Evolutionary conservation across 108 stramenopile genomes (phyloP), one percentile per base, ranked within the genome.

Genomic region (Phaeodactylum tricornutum): DNA sequence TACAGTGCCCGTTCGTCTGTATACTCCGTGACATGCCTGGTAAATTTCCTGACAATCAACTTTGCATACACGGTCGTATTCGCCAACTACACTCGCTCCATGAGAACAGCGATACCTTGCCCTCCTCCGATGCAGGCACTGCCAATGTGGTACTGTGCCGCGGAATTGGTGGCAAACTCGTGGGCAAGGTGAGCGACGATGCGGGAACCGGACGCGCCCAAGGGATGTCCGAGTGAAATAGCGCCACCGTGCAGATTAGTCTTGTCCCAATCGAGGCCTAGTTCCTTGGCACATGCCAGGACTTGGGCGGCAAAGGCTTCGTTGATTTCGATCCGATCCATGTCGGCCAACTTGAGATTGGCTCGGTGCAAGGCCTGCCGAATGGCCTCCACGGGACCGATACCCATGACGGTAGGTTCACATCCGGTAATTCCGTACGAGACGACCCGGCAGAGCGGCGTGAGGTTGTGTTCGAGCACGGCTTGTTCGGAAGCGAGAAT

Each of bases 101-200:
- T 61, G 1, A 97, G 78, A 12, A 97, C 71, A 22, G 96, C 98
- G 72, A 99, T 96, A n/a, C 98, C 95, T 61, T 97, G 96, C 38
- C 98, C 98, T 46, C 98, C 98, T 33, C 98, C 98, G 50, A 99
- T 99, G 62, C 98, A 99, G 16, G 98, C 98, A 32, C 89, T 74
- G 7, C 98, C 98, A 41, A 99, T 73, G 57, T 87, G 84, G 44
- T 79, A 50, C 8, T 67, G 55, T 4, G 9, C 14, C 14, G 15
- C 4, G 26, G 36, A 47, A 29, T 66, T 63, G 1, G 47, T 43
- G 25, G 58, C 50, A 52, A 95, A 93, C 50, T 92, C 92, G 74
- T 97, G 82, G 0, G 92, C 90, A 48, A 97, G 59, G 62, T 96
- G 94, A 8, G 94, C 90, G 38, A 84, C 72, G 66, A 99, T 99